A percentile compares a stretch with the other conserved stretches of the same genome.
These are phyloP conservation scores for Colletotrichum sp. DNA, from an alignment of 2,329 filamentous ascomycete genomes.

Conservation along the genomic window DNA sequence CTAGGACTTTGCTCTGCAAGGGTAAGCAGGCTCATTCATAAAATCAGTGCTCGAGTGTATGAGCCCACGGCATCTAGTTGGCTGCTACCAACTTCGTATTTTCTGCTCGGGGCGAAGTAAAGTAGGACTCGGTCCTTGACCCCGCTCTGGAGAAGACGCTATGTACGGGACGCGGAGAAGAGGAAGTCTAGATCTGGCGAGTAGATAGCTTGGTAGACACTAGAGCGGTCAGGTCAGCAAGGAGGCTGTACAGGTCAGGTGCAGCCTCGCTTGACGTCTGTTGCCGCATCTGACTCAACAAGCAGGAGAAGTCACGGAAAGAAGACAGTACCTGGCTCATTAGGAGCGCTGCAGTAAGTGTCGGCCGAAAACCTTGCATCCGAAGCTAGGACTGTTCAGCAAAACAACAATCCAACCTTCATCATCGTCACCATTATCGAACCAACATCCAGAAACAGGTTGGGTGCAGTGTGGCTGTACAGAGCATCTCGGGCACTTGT, in stretches of 20 bases:
- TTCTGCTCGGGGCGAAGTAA: not conserved
- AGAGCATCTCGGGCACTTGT: not conserved
- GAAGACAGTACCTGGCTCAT: not conserved
- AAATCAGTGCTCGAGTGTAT: not conserved
- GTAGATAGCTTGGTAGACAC: not conserved
- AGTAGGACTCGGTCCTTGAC: not conserved
- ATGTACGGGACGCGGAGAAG: not conserved
- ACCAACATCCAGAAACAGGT: not conserved
- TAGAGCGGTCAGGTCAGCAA: not conserved
- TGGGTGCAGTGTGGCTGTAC: not conserved
- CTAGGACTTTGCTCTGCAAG: not conserved
- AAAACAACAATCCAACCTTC: not conserved
- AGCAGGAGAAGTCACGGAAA: not conserved
- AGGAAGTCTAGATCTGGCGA: not conserved
- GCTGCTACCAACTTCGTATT: not conserved
- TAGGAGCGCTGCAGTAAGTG: not conserved
- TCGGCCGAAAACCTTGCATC: not conserved
- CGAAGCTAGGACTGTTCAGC: not conserved
- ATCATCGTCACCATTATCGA: not conserved
- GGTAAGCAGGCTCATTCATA: not conserved
- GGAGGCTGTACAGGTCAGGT: slow-evolving; percentile 20
- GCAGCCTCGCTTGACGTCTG: not conserved
- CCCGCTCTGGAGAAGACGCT: not conserved
- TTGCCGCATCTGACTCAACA: not conserved
- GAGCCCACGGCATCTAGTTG: not conserved